A percentile compares a stretch with the other conserved stretches of the same genome.
These are phyloP conservation scores for Hypsizygus marmoreus DNA, from an alignment of 768 basidiomycete species.

Conservation along the genomic window DNA sequence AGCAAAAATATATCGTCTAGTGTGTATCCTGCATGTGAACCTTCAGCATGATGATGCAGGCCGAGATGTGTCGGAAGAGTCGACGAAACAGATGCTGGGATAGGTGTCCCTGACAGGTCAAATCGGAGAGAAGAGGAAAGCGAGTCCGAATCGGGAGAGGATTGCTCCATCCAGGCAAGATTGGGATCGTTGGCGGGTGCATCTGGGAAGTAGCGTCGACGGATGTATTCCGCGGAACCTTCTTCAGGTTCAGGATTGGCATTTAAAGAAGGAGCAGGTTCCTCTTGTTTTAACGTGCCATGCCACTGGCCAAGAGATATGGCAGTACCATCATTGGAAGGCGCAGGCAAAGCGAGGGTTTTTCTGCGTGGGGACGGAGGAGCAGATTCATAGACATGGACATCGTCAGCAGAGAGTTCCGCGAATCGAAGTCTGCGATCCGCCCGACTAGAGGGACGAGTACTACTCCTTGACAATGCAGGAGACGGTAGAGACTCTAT, in stretches of 20 bases:
- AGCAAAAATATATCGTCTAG: conserved; percentile 83
- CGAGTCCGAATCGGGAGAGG: conserved; percentile 25
- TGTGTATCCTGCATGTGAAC: conserved; percentile 82
- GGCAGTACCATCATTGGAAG: conserved; percentile 38
- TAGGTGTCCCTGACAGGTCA: conserved; percentile 71
- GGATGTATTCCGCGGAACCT: conserved; percentile 83
- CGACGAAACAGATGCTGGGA: conserved; percentile 54
- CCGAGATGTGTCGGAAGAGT: conserved; percentile 82
- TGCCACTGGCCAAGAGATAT: conserved; percentile 44
- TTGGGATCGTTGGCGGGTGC: conserved; percentile 69
- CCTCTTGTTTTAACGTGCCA: conserved; percentile 24
- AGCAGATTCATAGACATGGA: conserved; percentile 82
- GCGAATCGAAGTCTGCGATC: conserved; percentile 73
- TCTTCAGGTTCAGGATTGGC: conserved; percentile 47
- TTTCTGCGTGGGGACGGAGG: conserved; percentile 73
- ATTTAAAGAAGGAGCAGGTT: not conserved
- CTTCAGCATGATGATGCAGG: conserved; percentile 87
- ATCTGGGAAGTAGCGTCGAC: conserved; percentile 79
- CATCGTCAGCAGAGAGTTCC: conserved; percentile 70
- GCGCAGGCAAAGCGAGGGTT: conserved; percentile 59
- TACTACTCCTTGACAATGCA: conserved; percentile 48
- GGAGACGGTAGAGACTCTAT: conserved; percentile 42
- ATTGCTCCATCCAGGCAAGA: conserved; percentile 74
- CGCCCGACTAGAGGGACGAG: conserved; percentile 61
- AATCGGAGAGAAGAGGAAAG: conserved; percentile 60